These are phyloP conservation scores for Myxozyma lipomycoides DNA, from an alignment of 805 yeast genomes.

Conservation along the genomic window DNA sequence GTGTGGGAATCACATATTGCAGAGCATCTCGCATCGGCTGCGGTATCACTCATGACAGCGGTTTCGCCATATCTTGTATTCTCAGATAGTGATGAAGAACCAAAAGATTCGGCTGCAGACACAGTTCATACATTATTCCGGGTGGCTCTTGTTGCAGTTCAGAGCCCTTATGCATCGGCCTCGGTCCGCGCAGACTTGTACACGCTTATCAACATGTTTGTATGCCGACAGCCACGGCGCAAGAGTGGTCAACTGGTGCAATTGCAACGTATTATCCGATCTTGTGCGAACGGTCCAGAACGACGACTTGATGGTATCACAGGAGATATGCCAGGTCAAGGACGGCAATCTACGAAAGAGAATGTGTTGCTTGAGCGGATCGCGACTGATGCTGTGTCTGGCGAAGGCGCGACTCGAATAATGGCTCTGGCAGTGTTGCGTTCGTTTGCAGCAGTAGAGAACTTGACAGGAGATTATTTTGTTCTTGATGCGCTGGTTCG, in stretches of 20 bases:
- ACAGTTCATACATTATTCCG: conserved; percentile 66
- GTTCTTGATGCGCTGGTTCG: conserved; percentile 58
- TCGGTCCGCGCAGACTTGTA: conserved; percentile 74
- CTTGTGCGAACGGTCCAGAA: conserved; percentile 14
- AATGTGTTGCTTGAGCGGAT: conserved; percentile 43
- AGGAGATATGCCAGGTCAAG: neutral
- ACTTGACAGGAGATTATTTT: conserved; percentile 49
- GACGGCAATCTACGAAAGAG: conserved; percentile 3
- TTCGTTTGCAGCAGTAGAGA: conserved; percentile 54
- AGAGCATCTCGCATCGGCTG: conserved; percentile 26
- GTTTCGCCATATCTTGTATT: conserved; percentile 15
- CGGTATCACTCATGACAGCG: conserved; percentile 15
- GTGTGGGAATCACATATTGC: conserved; percentile 25
- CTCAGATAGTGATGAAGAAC: conserved; percentile 28
- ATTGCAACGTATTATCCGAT: conserved; percentile 18
- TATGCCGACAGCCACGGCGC: conserved; percentile 21
- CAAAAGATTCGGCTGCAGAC: conserved; percentile 39
- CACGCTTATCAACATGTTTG: conserved; percentile 36
- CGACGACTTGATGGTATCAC: neutral
- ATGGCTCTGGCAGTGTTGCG: conserved; percentile 75
- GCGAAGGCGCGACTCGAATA: conserved; percentile 71
- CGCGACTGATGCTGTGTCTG: conserved; percentile 73
- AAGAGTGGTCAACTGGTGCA: conserved; percentile 12
- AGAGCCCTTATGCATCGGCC: conserved; percentile 64
- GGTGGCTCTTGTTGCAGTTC: conserved; percentile 69